Conservation (phyloP, 2,329 filamentous ascomycete genomes). For the Microcyclospora pomicola region DNA sequence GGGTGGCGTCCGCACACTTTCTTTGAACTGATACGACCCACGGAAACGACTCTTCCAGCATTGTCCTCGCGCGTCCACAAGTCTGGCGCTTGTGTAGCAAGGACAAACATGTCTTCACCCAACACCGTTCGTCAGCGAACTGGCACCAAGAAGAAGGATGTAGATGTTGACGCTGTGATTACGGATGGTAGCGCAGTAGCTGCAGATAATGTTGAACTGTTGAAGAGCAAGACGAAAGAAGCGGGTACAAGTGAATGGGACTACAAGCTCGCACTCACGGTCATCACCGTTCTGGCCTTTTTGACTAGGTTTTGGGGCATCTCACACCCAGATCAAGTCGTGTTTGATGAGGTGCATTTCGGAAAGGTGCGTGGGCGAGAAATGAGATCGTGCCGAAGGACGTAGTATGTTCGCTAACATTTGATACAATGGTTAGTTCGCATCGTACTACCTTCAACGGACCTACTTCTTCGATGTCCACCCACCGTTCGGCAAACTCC, state of each 20-base stretch:
- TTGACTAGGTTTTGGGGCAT: slow-evolving; percentile 93
- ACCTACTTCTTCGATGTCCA: slow-evolving; percentile 99
- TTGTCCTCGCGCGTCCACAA: not conserved
- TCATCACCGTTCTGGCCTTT: slow-evolving; percentile 77
- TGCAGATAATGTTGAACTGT: slow-evolving; percentile 26
- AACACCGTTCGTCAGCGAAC: slow-evolving; percentile 1
- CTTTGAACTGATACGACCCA: not conserved
- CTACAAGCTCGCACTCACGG: slow-evolving; percentile 61
- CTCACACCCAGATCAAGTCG: slow-evolving; percentile 86
- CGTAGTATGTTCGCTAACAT: slow-evolving; percentile 1
- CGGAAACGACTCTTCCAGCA: not conserved
- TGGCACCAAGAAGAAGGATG: too few relatives aligned
- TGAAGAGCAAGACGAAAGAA: slow-evolving; percentile 21
- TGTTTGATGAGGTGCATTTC: slow-evolving; percentile 98
- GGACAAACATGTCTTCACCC: not conserved
- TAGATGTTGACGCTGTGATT: not conserved
- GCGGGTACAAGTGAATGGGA: slow-evolving; percentile 49
- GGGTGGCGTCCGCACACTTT: not conserved
- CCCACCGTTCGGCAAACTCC: slow-evolving; percentile 92
- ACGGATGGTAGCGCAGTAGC: slow-evolving; percentile 22
- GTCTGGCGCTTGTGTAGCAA: not conserved
- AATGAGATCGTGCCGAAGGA: not conserved
- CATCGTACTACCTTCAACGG: slow-evolving; percentile 72
- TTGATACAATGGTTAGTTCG: slow-evolving; percentile 25
- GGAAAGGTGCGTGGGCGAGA: slow-evolving; percentile 62